Evolutionary conservation across 192 early-diverging fungal genomes (phyloP), one percentile per base, ranked within the genome.

Genomic region (Endogone sp.): DNA sequence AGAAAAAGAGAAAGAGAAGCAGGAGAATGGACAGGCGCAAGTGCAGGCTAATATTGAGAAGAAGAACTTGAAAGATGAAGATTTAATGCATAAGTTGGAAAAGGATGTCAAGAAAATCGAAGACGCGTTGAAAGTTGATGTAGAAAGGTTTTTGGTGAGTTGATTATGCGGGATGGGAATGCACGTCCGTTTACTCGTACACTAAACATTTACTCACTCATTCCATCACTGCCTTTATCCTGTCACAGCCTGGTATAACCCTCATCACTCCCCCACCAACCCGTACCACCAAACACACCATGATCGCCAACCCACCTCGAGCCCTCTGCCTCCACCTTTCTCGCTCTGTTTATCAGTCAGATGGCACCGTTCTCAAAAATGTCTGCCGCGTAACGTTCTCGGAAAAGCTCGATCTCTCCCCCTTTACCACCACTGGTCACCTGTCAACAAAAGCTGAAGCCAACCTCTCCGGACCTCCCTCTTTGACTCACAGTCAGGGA

Each of bases 281-380:
- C 24, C 65, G 73, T 26, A 85, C 92, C 4, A 88, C 85, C 2
- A 94, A 94, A 67, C 92, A 94, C 65, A 89, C 89, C 13, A 89
- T 94, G 85, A 86, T 98, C 77, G 96, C 93, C 6, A 88, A 90
- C 28, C 84, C 94, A 2, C 96, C 96, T 3, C 82, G 80, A 29
- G 80, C 90, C 29, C 86, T 98, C 11, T 90, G 88, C 64, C 81
- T 97, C 29, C 95, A 96, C 64, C 84, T 98, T 60, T 92, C 94
- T 57, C 88, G 95, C 26, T 92, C 91, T 4, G 84, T 96, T 32
- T 94, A 82, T 72, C 68, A 87, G 63, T 85, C 92, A 4, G 88
- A 78, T 60, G 91, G 86, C 22, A 82, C 80, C 67, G 74, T 73
- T n/a, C 71, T 85, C 58, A 98, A 96, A 78, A 97, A 96, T 75